Base-by-base conservation (phyloP, 1,284 basidiomycete genomes). In the Heliocybe sulcata region DNA sequence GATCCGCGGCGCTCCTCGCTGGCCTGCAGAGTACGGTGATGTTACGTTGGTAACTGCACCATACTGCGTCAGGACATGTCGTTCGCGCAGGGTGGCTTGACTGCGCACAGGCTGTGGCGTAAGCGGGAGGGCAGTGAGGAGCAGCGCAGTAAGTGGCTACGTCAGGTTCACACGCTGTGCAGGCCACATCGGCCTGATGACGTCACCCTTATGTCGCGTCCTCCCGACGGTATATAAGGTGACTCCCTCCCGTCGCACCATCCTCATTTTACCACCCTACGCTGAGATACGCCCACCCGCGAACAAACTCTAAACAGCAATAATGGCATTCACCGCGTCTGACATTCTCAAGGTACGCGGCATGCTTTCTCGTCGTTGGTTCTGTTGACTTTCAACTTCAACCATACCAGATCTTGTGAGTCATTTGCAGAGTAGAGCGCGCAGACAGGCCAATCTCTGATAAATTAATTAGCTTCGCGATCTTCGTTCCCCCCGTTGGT, bases 401-500 rank as follows among this genome's bases (percentile, higher is more conserved):
- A 52, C 52, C 49, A 38, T 51, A 31, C 8, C 55, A 74, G 72
- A 61, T 72, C 62, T 66, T 72, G 69, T 73, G 62, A 61, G 69
- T 64, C 27, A 22, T 14, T n/a, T n/a, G n/a, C 25, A 31, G n/a
- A 14, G 48, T 20, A 29, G 31, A 16, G n/a, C 19, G 8, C 35
- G 33, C 25, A 2, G 14, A 6, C 20, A 35, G 14, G 38, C 52
- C 52, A 9, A 20, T 12, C 20, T 31, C 51, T 47, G 31, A 45
- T 20, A 54, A 22, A 20, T 56, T 57, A 57, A 42, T 35, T 64
- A 77, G 88, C 58, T 64, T 83, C 57, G 89, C 89, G 57, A 76
- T 92, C 70, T 63, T 92, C 67, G 61, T 92, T 20, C 90, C 90
- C 3, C 90, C 90, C 55, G 64, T 92, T 1, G 89, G 84, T 55